Base-by-base conservation (phyloP, 371 early-diverging fungal species). In the Sporodiniella umbellata region DNA sequence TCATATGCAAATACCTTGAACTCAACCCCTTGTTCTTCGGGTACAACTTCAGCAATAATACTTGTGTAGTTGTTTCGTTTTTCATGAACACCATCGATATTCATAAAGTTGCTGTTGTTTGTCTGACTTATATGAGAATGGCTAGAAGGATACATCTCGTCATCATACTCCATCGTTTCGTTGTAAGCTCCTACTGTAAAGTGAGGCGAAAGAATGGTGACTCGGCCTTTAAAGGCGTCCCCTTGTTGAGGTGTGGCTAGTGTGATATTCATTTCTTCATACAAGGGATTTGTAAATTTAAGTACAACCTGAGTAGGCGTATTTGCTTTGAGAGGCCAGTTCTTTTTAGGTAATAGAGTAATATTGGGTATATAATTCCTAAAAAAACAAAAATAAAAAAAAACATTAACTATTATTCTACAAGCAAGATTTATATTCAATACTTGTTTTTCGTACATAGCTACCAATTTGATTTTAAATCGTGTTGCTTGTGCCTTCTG, bases 381-480 rank as follows among this genome's bases (percentile, higher is more conserved):
- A 62, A 18, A 7, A 26, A 21, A 8, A 11, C n/a, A n/a, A n/a
- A n/a, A n/a, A n/a, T n/a, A n/a, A n/a, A n/a, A n/a, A n/a, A n/a
- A n/a, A n/a, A n/a, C n/a, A n/a, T n/a, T n/a, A n/a, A n/a, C n/a
- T n/a, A n/a, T n/a, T n/a, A n/a, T n/a, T n/a, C n/a, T n/a, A n/a
- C n/a, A 28, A 28, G 30, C 10, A 28, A 28, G 30, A 4, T 28
- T 28, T 28, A n/a, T n/a, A n/a, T n/a, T n/a, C n/a, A n/a, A n/a
- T n/a, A n/a, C n/a, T n/a, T 1, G 35, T 33, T 18, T 10, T 10
- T 33, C 74, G 61, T 75, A 84, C 89, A 87, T 78, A 2, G 94
- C 95, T 30, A 88, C 83, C 46, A 87, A 78, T 65, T 92, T 91
- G 60, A 94, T 90, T 59, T 88, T 90, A 72, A 94, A 94, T 45